phyloP scores from a whole-genome alignment of 345 rosid genomes.

The Mallotus nudiflorus region DNA sequence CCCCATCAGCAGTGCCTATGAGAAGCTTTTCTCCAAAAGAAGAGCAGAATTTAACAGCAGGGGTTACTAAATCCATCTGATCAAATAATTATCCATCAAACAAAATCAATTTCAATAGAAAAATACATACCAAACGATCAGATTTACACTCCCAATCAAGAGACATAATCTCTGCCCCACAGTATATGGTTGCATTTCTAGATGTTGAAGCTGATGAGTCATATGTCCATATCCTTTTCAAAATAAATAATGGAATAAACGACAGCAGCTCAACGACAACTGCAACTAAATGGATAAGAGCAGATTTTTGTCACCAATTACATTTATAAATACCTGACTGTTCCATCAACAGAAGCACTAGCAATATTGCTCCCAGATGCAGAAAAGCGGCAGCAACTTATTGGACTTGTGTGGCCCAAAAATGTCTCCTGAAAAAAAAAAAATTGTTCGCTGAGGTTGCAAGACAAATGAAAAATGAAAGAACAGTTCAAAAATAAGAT shows the following conservation, averaged over 20 bases:
- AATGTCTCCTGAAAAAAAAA: constrained; percentile 52
- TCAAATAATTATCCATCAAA: constrained; percentile 8
- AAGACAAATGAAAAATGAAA: neutral
- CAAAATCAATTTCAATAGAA: neutral
- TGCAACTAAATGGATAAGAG: constrained; percentile 15
- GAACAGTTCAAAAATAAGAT: neutral
- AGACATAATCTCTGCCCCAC: constrained; percentile 69
- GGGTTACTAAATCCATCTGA: constrained; percentile 10
- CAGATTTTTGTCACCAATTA: constrained; percentile 11
- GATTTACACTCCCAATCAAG: constrained; percentile 86
- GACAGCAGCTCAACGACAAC: constrained; percentile 4
- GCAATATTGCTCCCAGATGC: constrained; percentile 76
- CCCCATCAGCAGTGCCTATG: constrained; percentile 77
- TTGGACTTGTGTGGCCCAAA: constrained; percentile 74
- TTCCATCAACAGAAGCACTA: constrained; percentile 75
- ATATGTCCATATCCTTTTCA: constrained; percentile 66
- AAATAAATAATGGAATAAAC: constrained; percentile 4
- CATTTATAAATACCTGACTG: constrained; percentile 54
- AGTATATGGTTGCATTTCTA: constrained; percentile 79
- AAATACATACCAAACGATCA: constrained; percentile 59
- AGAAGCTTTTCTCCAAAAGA: constrained; percentile 55
- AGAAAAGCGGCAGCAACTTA: constrained; percentile 68
- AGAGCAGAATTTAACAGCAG: constrained; percentile 17
- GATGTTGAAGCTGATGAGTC: constrained; percentile 65
- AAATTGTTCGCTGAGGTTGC: constrained; percentile 7